Evolutionary conservation across 345 rosid species (phyloP), one percentile per base, ranked within the genome.

Genomic region (Citrus hindsii): DNA sequence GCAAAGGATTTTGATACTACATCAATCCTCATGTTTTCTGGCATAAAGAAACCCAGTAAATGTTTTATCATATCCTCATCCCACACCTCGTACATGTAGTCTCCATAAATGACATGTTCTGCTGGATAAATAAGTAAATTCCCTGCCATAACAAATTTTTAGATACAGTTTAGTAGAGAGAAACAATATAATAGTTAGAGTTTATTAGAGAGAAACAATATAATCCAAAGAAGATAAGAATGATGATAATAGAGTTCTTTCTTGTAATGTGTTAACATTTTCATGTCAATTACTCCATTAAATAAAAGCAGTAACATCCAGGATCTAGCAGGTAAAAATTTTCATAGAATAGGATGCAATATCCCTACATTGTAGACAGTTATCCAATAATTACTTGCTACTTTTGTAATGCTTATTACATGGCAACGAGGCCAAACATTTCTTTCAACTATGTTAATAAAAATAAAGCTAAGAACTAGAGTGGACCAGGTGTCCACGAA

Each of bases 21-120:
- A 88, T 96, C 98, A 83, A 94, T 80, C 91, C 99, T 88, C 99
- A 96, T 94, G 83, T 96, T 92, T 79, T 88, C 90, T 19, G 97
- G 98, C 40, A 86, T 87, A 84, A 96, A 92, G 84, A 84, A 89
- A 81, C 85, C 87, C 83, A 92, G 86, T 63, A 92, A 76, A 79
- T 81, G 64, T 55, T 84, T 90, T 67, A 96, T 86, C 84, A 82
- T 85, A 76, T 91, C 89, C 82, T 86, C 92, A 88, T 96, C 99
- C 98, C 98, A 96, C 61, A 85, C 79, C 87, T 91, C 87, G 85
- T 89, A 88, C 71, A 83, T 88, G 83, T 90, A 94, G 67, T 91
- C 94, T 76, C 97, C 98, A 82, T 88, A 96, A 30, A 96, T 92
- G 60, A 94, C 91, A 82, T 96, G 97, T 88, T 94, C 94, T 37